phyloP scores from a whole-genome alignment of 108 stramenopile species.

The Pseudonitzschia delicatissima region DNA sequence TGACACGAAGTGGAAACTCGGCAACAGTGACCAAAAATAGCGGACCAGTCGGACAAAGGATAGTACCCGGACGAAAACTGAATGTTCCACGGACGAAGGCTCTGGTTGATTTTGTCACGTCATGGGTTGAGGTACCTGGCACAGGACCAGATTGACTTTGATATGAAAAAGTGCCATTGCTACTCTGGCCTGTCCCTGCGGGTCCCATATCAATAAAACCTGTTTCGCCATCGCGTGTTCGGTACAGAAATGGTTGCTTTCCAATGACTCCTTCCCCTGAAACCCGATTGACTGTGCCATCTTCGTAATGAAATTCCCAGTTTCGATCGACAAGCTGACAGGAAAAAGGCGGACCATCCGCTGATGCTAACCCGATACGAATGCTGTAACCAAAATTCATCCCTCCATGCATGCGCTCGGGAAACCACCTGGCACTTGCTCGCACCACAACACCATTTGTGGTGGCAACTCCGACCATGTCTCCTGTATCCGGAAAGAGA shows the following conservation, averaged over 20 bases:
- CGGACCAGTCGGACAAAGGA: conserved; percentile 3
- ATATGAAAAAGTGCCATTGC: conserved; percentile 9
- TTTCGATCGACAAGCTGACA: conserved; percentile 16
- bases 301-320: conserved; percentile 15
- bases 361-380: conserved; percentile 5
- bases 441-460: conserved; percentile 14
- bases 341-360: not conserved
- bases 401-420: not conserved
- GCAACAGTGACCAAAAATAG: conserved; percentile 7
- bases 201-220: conserved; percentile 18
- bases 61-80: conserved; percentile 17
- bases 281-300: conserved; percentile 11
- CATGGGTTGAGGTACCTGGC: conserved; percentile 9
- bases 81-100: conserved; percentile 10
- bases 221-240: not conserved
- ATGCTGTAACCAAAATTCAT: conserved; percentile 25
- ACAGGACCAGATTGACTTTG: conserved; percentile 23
- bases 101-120: conserved; percentile 2
- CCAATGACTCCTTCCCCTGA: conserved; percentile 14
- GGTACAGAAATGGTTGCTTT: conserved; percentile 16
- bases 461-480: not conserved
- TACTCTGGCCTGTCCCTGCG: not conserved
- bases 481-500: conserved; percentile 12
- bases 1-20: conserved; percentile 10
- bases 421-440: conserved; percentile 26